phyloP scores from a whole-genome alignment of 164 flowering plant genomes.

The Piper longum region DNA sequence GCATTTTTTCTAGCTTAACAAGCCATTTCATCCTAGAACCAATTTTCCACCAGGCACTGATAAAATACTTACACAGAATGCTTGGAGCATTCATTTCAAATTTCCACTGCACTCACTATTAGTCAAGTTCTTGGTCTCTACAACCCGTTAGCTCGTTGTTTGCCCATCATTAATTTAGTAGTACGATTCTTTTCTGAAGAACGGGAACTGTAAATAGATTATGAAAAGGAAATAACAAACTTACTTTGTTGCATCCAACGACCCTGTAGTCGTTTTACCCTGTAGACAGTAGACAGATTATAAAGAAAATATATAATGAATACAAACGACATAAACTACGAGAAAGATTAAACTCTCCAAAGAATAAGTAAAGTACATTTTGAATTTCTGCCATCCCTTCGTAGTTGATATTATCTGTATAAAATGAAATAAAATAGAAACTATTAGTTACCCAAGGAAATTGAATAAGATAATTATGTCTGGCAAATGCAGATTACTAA shows the following conservation, averaged over 20 bases:
- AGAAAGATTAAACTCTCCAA: background rate
- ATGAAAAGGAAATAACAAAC: slow-evolving; percentile 2
- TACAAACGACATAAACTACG: background rate
- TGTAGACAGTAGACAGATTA: slow-evolving; percentile 13
- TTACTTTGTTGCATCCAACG: slow-evolving; percentile 70
- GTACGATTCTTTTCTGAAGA: background rate
- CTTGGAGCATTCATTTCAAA: background rate
- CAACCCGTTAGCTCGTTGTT: background rate
- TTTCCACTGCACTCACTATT: background rate
- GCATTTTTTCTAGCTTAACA: too few relatives aligned
- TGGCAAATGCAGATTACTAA: background rate
- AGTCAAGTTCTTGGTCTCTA: background rate
- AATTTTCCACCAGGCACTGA: background rate
- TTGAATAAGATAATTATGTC: background rate
- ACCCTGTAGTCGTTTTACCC: slow-evolving; percentile 22
- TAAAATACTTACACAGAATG: too few relatives aligned
- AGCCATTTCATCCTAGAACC: background rate
- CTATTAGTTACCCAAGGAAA: background rate
- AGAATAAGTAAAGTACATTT: slow-evolving; percentile 19
- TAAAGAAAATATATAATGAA: background rate
- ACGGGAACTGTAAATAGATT: too few relatives aligned
- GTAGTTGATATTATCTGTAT: slow-evolving; percentile 19
- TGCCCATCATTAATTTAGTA: background rate
- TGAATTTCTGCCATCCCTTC: slow-evolving; percentile 4
- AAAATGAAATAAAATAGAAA: slow-evolving; percentile 1